These are phyloP conservation scores for Lyophyllum decastes DNA, from an alignment of 768 basidiomycete genomes.

Conservation along the genomic window DNA sequence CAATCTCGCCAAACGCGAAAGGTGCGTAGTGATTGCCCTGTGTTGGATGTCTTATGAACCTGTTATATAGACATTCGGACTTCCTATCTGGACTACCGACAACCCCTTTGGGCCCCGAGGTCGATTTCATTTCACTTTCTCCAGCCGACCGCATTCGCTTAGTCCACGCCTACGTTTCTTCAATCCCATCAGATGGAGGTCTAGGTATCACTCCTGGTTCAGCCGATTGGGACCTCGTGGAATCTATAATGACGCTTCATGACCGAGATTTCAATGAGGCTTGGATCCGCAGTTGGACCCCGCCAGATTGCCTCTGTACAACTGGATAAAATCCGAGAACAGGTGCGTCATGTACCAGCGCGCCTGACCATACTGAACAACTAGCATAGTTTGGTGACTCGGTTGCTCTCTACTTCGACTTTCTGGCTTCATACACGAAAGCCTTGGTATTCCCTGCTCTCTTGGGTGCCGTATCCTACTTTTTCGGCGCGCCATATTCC, in stretches of 20 bases:
- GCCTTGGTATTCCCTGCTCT: conserved; percentile 76
- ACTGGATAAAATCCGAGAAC: conserved; percentile 70
- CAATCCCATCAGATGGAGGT: conserved; percentile 74
- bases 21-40: conserved; percentile 45
- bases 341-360: conserved; percentile 38
- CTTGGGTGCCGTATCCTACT: conserved; percentile 70
- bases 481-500: conserved; percentile 73
- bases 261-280: conserved; percentile 77
- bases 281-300: conserved; percentile 81
- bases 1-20: conserved; percentile 70
- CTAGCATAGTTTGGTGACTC: conserved; percentile 67
- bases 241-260: conserved; percentile 83
- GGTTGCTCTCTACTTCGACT: conserved; percentile 86
- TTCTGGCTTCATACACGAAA: conserved; percentile 82
- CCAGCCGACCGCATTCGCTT: conserved; percentile 84
- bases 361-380: background rate
- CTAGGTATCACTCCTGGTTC: conserved; percentile 78
- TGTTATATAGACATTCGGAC: conserved; percentile 59
- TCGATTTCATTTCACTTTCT: conserved; percentile 49
- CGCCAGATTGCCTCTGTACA: conserved; percentile 62
- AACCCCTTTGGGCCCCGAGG: conserved; percentile 44
- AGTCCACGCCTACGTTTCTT: conserved; percentile 70
- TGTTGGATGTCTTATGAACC: background rate
- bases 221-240: conserved; percentile 76
- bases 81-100: conserved; percentile 76